Evolutionary conservation across 768 basidiomycete genomes (phyloP).

Genomic region (Phlebiopsis flavidoalba): DNA sequence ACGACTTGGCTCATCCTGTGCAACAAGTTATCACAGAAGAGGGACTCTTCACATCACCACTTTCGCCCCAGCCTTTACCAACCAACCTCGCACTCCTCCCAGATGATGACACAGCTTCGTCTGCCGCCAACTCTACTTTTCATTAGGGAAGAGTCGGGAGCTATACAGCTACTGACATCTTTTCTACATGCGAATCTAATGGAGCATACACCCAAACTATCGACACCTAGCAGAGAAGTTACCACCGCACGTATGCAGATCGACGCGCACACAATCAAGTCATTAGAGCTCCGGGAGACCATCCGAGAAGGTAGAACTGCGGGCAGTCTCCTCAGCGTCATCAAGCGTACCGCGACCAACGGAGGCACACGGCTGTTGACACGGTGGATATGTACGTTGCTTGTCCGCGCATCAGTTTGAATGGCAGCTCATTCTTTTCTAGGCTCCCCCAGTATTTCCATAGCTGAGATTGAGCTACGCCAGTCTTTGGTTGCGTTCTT

Average conservation of each 20-base stretch:
- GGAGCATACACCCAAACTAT: conserved; percentile 70
- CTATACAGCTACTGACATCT: conserved; percentile 56
- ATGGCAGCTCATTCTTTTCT: not conserved
- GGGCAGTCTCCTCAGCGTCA: conserved; percentile 69
- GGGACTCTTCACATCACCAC: conserved; percentile 49
- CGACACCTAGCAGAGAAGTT: conserved; percentile 52
- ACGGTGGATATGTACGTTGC: conserved; percentile 68
- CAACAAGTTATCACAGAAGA: conserved; percentile 48
- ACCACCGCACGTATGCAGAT: conserved; percentile 71
- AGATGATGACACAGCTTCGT: conserved; percentile 17
- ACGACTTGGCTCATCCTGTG: conserved; percentile 39
- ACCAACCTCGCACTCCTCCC: not conserved
- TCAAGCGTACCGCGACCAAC: conserved; percentile 73
- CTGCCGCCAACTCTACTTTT: conserved; percentile 10
- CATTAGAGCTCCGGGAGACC: conserved; percentile 79
- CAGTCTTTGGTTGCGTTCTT: conserved; percentile 79
- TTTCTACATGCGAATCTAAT: conserved; percentile 66
- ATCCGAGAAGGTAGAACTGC: conserved; percentile 65
- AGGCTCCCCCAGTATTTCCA: conserved; percentile 79
- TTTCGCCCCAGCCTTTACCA: conserved; percentile 10
- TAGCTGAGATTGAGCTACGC: conserved; percentile 62
- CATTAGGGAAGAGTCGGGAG: conserved; percentile 42
- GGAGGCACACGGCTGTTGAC: conserved; percentile 72
- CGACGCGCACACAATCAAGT: conserved; percentile 82
- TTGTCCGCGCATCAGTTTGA: not conserved